A percentile compares a stretch with the other conserved stretches of the same genome.
Evolutionary conservation across 306 rosid genomes (phyloP).

Genomic region (Urtica urens): DNA sequence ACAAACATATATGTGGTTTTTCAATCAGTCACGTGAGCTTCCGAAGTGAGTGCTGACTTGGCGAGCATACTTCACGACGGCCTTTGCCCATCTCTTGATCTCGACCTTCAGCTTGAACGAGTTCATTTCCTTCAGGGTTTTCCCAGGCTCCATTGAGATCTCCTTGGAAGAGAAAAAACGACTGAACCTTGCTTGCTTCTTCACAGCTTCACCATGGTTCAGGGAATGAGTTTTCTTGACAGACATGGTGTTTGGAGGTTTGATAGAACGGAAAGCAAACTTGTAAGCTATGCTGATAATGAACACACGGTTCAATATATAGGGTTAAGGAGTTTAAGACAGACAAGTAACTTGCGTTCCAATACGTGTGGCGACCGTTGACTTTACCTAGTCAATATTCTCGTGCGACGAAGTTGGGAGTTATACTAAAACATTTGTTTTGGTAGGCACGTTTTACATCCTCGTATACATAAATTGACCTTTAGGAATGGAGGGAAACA

Average conservation of each 20-base stretch:
- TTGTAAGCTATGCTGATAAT: background rate
- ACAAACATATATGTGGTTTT: too few relatives aligned
- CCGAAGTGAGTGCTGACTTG: conserved; percentile 62
- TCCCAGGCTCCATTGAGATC: conserved; percentile 55
- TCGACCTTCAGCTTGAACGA: conserved; percentile 59
- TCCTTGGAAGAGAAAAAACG: conserved; percentile 40
- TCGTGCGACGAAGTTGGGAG: background rate
- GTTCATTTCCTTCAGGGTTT: conserved; percentile 65
- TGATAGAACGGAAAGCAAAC: background rate
- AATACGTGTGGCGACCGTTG: conserved; percentile 44
- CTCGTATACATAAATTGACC: conserved; percentile 1
- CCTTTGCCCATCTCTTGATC: conserved; percentile 86
- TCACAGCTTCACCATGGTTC: conserved; percentile 18
- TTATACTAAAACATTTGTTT: too few relatives aligned
- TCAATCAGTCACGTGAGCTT: conserved; percentile 18
- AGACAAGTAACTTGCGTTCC: conserved; percentile 33
- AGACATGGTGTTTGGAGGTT: conserved; percentile 34
- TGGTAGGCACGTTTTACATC: too few relatives aligned
- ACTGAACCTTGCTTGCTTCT: conserved; percentile 22
- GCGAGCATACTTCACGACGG: conserved; percentile 79
- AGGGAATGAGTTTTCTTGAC: conserved; percentile 64
- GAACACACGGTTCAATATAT: conserved; percentile 17
- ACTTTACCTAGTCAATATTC: conserved; percentile 39
- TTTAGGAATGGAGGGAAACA: background rate
- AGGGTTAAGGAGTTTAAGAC: conserved; percentile 16